Base-by-base conservation (phyloP, 371 early-diverging fungal species). In the Rhizomucor pusillus region DNA sequence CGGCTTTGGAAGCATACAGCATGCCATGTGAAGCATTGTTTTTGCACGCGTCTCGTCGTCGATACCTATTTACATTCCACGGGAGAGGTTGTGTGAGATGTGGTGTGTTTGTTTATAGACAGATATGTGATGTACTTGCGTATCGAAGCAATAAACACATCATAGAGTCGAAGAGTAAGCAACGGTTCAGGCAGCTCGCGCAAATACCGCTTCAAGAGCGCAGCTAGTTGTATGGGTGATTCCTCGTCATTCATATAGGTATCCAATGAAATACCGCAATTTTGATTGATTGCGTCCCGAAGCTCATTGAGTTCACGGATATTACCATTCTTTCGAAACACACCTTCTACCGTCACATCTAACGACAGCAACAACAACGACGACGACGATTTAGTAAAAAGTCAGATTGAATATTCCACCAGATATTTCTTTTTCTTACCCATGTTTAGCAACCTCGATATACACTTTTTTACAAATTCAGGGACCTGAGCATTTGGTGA, bases 271-370 rank as follows among this genome's bases (percentile, higher is more conserved):
- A 18, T 33, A 5, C 19, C 37, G 20, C n/a, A 20, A 20, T 57
- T 35, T 24, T 86, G 82, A 41, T 74, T 67, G 5, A 84, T 77
- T 0, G 80, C 62, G 20, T 93, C 93, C 9, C 84, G 74, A 25
- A 93, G 60, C 25, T 86, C 84, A 40, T 90, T 91, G 22, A 97
- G 76, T 37, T 91, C 73, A 44, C 92, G 76, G 59, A 98, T 94
- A 63, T 98, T 97, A 11, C 98, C 98, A 69, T 95, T 98, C 69
- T 95, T 97, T 54, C 98, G 87, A 79, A 98, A 98, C 3, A 97
- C 88, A 1, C 98, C 98, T 68, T 97, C 97, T 18, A 86, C 80
- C 1, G 87, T 77, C 81, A 98, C 77, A 59, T 96, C 92, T 90
- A 62, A 23, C 9, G n/a, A 35, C 20, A 58, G 14, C n/a, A n/a